Conservation (phyloP, 2,329 filamentous ascomycete genomes). For the Scedosporium dehoogii region DNA sequence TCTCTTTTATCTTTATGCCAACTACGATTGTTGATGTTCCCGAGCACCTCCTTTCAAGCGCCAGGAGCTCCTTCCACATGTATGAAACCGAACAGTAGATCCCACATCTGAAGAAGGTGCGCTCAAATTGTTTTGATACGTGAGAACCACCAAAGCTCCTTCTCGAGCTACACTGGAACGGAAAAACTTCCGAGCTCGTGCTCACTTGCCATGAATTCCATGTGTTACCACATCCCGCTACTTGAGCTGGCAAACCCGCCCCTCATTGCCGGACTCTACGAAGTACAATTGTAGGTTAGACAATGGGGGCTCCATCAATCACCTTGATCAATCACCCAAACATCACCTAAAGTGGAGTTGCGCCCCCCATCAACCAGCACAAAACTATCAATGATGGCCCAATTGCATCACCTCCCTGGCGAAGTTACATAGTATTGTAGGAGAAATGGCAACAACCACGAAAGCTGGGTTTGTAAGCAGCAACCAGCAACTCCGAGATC, state of each 20-base stretch:
- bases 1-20: neutral
- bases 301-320: neutral
- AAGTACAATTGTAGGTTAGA: too few relatives aligned
- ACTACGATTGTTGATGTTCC: neutral
- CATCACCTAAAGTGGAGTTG: neutral
- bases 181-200: neutral
- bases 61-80: neutral
- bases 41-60: neutral
- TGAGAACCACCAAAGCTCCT: too few relatives aligned
- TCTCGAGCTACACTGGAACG: neutral
- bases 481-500: neutral
- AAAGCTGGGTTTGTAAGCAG: neutral
- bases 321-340: neutral
- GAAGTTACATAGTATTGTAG: neutral
- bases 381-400: neutral
- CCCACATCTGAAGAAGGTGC: neutral
- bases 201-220: neutral
- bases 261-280: too few relatives aligned
- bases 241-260: too few relatives aligned
- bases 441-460: neutral
- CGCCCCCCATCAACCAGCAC: neutral
- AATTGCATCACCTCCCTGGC: neutral
- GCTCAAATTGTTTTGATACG: neutral
- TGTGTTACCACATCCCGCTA: neutral
- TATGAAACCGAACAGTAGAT: neutral